Conservation (phyloP, 23 red algal genomes). For the Gracilaria vermiculophylla region DNA sequence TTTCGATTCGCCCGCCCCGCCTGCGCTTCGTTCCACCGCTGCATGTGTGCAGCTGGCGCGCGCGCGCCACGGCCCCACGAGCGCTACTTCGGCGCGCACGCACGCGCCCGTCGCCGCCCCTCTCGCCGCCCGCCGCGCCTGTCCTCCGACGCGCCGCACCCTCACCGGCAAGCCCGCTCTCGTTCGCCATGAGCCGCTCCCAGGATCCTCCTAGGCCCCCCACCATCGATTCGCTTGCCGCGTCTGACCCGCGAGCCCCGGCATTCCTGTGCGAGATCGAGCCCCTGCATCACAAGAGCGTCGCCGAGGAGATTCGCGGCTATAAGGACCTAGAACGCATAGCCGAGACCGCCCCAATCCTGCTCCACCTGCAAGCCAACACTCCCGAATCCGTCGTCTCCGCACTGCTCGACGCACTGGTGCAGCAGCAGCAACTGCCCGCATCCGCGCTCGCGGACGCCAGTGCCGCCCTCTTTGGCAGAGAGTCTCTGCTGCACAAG, state of each 20-base stretch:
- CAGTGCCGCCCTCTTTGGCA: constrained; percentile 29
- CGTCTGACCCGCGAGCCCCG: not conserved
- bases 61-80: too few relatives aligned
- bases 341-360: constrained; percentile 50
- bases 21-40: too few relatives aligned
- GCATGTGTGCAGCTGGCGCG: too few relatives aligned
- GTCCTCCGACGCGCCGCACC: too few relatives aligned
- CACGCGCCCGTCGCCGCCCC: too few relatives aligned
- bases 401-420: constrained; percentile 41
- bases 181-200: too few relatives aligned
- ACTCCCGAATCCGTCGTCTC: constrained; percentile 36
- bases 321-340: constrained; percentile 66
- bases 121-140: too few relatives aligned
- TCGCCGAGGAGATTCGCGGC: constrained; percentile 67
- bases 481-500: constrained; percentile 10
- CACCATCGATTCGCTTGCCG: not conserved
- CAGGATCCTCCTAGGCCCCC: too few relatives aligned
- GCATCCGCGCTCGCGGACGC: constrained; percentile 15
- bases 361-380: constrained; percentile 44
- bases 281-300: constrained; percentile 40
- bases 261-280: constrained; percentile 68
- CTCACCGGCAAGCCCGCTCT: too few relatives aligned
- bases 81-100: too few relatives aligned
- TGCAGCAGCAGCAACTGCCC: constrained; percentile 28
- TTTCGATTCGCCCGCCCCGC: too few relatives aligned